Evolutionary conservation across 805 yeast genomes (phyloP).

Genomic region (Kazachstania psychrophila): DNA sequence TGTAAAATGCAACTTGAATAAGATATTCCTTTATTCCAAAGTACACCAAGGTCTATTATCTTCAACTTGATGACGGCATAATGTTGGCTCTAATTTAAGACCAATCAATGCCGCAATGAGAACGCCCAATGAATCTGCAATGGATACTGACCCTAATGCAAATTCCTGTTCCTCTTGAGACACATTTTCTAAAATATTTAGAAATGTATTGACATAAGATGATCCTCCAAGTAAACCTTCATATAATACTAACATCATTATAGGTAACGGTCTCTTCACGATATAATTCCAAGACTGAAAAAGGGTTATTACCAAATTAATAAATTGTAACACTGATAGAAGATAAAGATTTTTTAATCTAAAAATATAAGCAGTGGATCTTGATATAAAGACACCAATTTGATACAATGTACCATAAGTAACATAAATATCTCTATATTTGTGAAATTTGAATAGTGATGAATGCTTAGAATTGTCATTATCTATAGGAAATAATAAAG

Average conservation of each 20-base stretch:
- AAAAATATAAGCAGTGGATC: constrained; percentile 67
- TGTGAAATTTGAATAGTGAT: constrained; percentile 47
- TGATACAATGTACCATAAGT: constrained; percentile 86
- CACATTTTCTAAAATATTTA: constrained; percentile 58
- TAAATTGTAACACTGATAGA: constrained; percentile 55
- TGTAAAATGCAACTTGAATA: background rate
- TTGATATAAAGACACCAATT: constrained; percentile 82
- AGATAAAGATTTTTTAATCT: constrained; percentile 50
- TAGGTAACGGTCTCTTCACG: constrained; percentile 50
- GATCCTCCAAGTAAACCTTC: constrained; percentile 91
- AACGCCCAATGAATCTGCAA: constrained; percentile 79
- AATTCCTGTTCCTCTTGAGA: constrained; percentile 53
- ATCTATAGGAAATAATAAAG: constrained; percentile 66
- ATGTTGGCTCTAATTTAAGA: constrained; percentile 58
- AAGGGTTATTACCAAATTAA: constrained; percentile 51
- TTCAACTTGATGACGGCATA: constrained; percentile 63
- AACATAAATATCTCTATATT: constrained; percentile 80
- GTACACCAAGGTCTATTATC: constrained; percentile 78
- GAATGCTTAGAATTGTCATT: constrained; percentile 28
- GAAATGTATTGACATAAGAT: constrained; percentile 81
- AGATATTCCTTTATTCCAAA: constrained; percentile 23
- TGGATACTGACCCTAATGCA: constrained; percentile 73
- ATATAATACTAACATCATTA: constrained; percentile 61
- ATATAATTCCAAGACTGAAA: constrained; percentile 54
- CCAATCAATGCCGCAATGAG: constrained; percentile 73